Base-by-base conservation (phyloP, 75 land plant genomes). In the Pinus albicaulis region DNA sequence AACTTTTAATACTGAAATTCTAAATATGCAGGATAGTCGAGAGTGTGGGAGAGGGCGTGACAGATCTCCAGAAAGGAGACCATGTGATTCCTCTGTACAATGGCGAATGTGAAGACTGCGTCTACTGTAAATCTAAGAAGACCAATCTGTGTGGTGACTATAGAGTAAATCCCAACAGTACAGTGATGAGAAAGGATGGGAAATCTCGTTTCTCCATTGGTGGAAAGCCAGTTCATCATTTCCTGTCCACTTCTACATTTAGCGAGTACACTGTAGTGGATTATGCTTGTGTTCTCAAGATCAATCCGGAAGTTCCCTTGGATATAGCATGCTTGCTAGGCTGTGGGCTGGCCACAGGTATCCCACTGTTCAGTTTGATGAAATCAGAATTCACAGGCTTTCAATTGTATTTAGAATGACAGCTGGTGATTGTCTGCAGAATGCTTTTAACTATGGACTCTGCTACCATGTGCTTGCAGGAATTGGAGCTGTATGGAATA, bases 181-280 rank as follows among this genome's bases (percentile, higher is more conserved):
- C 77, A 57, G 78, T 76, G 62, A 92, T 95, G 98, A 56, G 23
- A 12, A 75, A 55, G 44, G 95, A 92, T 52, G 86, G 85, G 17
- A 82, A 80, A 24, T 62, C 73, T 6, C 75, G 93, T 38, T 87
- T 91, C 57, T 80, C 81, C 0, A 66, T 83, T 0, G 78, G 79
- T 26, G 60, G 74, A 20, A 53, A 86, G 36, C 86, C 91, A 7
- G 79, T 91, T 16, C 82, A 77, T 73, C 91, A 91, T 74, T 91
- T 91, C 71, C 85, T 91, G 56, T 72, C 78, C 74, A 92, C 89
- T 6, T 95, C 98, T 8, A 95, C 96, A n/a, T 95, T 95, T 77
- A 82, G 83, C 58, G 92, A 95, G 84, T 95, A 88, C 82, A 95
- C 98, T 12, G 98, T 95, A 0, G 57, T 93, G 34, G 91, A 95